Conservation (phyloP, 2,329 filamentous ascomycete genomes). For the Gremmenia infestans region DNA sequence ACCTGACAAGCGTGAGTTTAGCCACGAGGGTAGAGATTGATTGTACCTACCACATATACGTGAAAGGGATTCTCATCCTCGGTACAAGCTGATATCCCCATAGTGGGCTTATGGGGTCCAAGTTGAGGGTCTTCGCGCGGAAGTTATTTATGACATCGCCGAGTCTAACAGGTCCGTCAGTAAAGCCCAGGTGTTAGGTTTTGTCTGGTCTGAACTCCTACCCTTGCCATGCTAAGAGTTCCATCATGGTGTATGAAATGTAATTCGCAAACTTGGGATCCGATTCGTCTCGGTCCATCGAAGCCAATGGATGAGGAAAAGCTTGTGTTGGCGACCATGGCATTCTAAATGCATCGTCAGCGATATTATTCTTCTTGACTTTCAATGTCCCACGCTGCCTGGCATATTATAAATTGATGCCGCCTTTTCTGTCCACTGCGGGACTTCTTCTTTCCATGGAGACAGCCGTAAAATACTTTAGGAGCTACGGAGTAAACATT, state of each 20-base stretch:
- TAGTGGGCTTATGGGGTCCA: conserved; percentile 69
- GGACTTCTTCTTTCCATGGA: no score
- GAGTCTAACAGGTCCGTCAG: conserved; percentile 33
- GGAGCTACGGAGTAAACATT: not conserved
- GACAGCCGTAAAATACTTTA: no score
- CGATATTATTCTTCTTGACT: not conserved
- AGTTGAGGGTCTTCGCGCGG: conserved; percentile 57
- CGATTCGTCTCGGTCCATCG: conserved; percentile 36
- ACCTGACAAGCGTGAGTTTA: conserved; percentile 12
- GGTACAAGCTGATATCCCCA: conserved; percentile 72
- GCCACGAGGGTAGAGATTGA: not conserved
- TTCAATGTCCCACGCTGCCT: no score
- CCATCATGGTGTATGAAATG: conserved; percentile 61
- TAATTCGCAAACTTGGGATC: conserved; percentile 59
- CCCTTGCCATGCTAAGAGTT: conserved; percentile 68
- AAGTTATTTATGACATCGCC: conserved; percentile 75
- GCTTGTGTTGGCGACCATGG: conserved; percentile 21
- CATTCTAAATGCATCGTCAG: conserved; percentile 13
- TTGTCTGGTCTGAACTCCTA: conserved; percentile 42
- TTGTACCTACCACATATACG: conserved; percentile 58
- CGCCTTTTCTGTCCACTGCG: not conserved
- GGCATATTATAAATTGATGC: not conserved
- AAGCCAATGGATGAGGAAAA: conserved; percentile 19
- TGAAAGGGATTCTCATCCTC: conserved; percentile 67
- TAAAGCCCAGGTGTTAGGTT: not conserved